phyloP scores from a whole-genome alignment of 306 rosid genomes.

The Quercus agrifolia region DNA sequence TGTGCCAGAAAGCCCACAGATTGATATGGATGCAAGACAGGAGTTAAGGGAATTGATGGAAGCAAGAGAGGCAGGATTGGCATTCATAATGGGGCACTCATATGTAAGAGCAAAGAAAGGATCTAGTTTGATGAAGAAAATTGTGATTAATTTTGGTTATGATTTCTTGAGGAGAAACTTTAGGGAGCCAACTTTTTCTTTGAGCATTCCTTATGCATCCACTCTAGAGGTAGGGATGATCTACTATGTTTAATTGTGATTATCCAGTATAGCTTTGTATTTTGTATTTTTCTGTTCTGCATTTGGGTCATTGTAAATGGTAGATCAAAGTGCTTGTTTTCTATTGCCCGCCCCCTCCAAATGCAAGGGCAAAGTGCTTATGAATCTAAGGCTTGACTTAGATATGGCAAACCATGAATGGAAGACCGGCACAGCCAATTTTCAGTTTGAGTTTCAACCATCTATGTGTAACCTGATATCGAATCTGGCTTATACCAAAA shows the following conservation, averaged over 20 bases:
- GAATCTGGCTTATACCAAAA: too few species aligned
- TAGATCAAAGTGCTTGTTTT: conserved; percentile 46
- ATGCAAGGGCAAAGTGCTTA: conserved; percentile 3
- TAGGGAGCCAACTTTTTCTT: conserved; percentile 82
- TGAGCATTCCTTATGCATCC: conserved; percentile 86
- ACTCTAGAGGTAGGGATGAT: conserved; percentile 97
- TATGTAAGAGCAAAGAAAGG: conserved; percentile 92
- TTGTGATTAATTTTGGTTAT: conserved; percentile 76
- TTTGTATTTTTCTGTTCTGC: conserved; percentile 11
- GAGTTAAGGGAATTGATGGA: conserved; percentile 88
- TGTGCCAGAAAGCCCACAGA: conserved; percentile 68
- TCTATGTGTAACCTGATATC: too few species aligned
- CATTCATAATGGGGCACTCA: conserved; percentile 92
- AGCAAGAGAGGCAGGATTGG: conserved; percentile 95
- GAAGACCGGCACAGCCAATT: too few species aligned
- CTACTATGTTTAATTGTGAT: conserved; percentile 51
- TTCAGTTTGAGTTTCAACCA: too few species aligned
- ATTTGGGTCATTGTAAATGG: conserved; percentile 33
- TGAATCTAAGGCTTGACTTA: neutral
- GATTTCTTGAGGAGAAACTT: conserved; percentile 94
- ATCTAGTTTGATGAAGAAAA: conserved; percentile 72
- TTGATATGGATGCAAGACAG: conserved; percentile 47
- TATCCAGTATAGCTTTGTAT: conserved; percentile 37
- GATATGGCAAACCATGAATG: neutral
- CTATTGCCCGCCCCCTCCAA: conserved; percentile 15